Conservation (phyloP, 306 rosid species). For the Vigna nakashimae region DNA sequence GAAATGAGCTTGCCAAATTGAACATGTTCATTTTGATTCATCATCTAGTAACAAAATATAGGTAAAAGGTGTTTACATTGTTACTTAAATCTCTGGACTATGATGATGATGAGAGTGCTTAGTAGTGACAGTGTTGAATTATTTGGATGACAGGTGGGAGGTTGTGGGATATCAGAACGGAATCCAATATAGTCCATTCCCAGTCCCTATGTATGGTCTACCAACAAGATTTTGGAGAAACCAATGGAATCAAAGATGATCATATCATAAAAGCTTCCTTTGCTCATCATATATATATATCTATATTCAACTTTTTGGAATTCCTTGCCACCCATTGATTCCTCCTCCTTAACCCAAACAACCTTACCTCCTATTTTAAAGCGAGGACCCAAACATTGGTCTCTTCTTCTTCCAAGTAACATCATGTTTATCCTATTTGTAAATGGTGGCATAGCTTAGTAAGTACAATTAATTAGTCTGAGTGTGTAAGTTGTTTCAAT, state of each 20-base stretch:
- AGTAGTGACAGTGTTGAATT: conserved; percentile 20
- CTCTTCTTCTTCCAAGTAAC: conserved; percentile 11
- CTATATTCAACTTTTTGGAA: not conserved
- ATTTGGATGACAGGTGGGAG: conserved; percentile 77
- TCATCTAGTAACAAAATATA: conserved; percentile 71
- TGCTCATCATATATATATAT: conserved; percentile 30
- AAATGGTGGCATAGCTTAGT: conserved; percentile 31
- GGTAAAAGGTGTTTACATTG: conserved; percentile 48
- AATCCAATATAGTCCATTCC: conserved; percentile 88
- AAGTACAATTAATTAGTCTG: conserved; percentile 12
- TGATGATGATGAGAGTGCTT: not conserved
- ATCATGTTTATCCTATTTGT: conserved; percentile 27
- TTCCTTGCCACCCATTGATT: conserved; percentile 44
- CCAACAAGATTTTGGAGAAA: conserved; percentile 82
- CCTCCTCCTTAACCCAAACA: conserved; percentile 32
- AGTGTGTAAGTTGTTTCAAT: not conserved
- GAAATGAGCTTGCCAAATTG: conserved; percentile 88
- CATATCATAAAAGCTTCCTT: conserved; percentile 26
- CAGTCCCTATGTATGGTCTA: conserved; percentile 81
- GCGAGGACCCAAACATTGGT: conserved; percentile 42
- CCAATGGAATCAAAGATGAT: conserved; percentile 39
- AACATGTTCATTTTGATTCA: conserved; percentile 78
- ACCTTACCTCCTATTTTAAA: conserved; percentile 54
- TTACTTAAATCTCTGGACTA: not conserved
- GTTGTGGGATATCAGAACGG: conserved; percentile 69